Conservation (phyloP, 106 monocot species). For the Dendrobium officinale region DNA sequence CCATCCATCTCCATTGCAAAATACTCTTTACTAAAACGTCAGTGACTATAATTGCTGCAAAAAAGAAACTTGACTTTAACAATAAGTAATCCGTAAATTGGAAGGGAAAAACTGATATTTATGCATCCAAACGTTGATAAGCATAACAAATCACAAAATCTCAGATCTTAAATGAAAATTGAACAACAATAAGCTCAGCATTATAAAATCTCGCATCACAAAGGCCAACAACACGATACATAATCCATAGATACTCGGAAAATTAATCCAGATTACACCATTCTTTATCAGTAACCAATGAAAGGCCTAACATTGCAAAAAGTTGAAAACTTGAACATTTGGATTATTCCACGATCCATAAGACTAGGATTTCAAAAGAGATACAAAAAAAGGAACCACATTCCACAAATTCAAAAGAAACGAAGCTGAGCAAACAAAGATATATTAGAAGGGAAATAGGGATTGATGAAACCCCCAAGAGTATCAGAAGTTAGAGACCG, state of each 20-base stretch:
- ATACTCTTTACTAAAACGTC: background rate
- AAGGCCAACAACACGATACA: background rate
- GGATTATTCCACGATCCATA: background rate
- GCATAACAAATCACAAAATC: background rate
- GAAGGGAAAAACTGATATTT: background rate
- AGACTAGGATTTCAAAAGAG: background rate
- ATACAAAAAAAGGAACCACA: background rate
- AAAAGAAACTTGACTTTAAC: background rate
- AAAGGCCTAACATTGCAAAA: background rate
- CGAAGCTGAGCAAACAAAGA: background rate
- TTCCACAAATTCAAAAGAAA: background rate
- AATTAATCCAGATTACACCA: background rate
- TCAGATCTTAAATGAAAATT: background rate
- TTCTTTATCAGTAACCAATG: background rate
- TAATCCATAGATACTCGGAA: background rate
- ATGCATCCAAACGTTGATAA: background rate
- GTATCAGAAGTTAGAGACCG: slow-evolving; percentile 2
- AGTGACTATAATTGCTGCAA: background rate
- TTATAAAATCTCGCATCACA: background rate
- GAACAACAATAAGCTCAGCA: background rate
- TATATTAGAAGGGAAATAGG: background rate
- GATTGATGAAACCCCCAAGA: slow-evolving; percentile 1
- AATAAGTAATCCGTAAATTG: background rate
- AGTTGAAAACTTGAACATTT: background rate
- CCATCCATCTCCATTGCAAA: background rate